Percentiles rank a stretch among this genome's conserved stretches.
Conservation (phyloP, 306 rosid species). For the Ceratonia siliqua region DNA sequence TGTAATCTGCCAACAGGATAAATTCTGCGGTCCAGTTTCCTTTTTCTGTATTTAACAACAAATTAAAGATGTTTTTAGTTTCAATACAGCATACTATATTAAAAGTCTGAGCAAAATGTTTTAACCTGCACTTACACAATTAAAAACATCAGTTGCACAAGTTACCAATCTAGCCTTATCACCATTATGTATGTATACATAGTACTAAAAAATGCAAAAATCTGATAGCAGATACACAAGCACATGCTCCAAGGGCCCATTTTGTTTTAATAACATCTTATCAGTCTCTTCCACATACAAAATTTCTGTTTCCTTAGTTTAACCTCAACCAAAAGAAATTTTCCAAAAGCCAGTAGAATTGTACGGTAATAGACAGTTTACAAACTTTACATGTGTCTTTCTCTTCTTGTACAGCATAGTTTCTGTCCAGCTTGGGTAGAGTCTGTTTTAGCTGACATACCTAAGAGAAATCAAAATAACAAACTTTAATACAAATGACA, state of each 20-base stretch:
- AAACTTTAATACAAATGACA: slow-evolving; percentile 7
- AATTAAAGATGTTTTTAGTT: slow-evolving; percentile 15
- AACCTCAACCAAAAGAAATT: slow-evolving; percentile 15
- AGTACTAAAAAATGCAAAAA: slow-evolving; percentile 8
- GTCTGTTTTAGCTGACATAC: slow-evolving; percentile 71
- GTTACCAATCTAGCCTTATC: slow-evolving; percentile 27
- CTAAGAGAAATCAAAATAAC: slow-evolving; percentile 44
- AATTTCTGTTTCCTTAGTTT: slow-evolving; percentile 5
- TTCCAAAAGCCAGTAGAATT: slow-evolving; percentile 25
- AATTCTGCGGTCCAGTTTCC: neutral
- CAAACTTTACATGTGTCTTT: slow-evolving; percentile 64
- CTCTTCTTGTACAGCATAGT: slow-evolving; percentile 79
- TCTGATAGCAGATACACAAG: slow-evolving; percentile 22
- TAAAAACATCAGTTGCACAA: slow-evolving; percentile 23
- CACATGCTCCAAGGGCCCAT: slow-evolving; percentile 20
- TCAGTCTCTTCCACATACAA: slow-evolving; percentile 4
- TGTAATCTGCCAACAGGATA: neutral
- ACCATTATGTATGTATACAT: slow-evolving; percentile 15
- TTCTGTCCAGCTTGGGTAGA: slow-evolving; percentile 73
- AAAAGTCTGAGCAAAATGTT: slow-evolving; percentile 2
- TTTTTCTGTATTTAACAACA: slow-evolving; percentile 7
- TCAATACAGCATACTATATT: neutral
- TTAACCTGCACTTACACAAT: slow-evolving; percentile 16
- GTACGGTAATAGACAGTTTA: slow-evolving; percentile 18
- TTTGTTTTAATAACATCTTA: neutral